Percentiles rank a stretch among this genome's conserved stretches.
Evolutionary conservation across 257 asterid genomes (phyloP).

Genomic region (Voacanga thouarsii): DNA sequence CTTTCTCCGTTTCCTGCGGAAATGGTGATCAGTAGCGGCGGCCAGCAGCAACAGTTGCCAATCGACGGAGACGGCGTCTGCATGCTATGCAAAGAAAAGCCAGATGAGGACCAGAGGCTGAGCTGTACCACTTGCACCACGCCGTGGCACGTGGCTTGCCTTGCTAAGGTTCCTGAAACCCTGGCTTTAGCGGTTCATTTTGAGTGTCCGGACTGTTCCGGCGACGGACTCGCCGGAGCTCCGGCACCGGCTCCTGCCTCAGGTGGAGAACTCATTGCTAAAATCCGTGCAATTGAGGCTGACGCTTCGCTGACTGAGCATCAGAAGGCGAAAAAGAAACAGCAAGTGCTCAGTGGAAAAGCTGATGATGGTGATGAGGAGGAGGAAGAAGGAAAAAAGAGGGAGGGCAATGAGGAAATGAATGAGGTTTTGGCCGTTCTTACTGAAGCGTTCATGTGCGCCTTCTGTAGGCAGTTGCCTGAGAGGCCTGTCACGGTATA

Average conservation of each 20-base stretch:
- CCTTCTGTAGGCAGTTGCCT: conserved; percentile 74
- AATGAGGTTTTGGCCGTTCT: conserved; percentile 49
- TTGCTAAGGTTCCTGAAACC: conserved; percentile 32
- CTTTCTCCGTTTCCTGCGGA: neutral
- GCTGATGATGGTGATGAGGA: neutral
- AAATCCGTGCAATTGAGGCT: conserved; percentile 60
- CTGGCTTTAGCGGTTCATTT: conserved; percentile 32
- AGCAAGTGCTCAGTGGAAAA: conserved; percentile 52
- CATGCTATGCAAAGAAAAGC: conserved; percentile 61
- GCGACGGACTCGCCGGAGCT: conserved; percentile 48
- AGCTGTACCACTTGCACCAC: conserved; percentile 63
- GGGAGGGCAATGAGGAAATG: conserved; percentile 26
- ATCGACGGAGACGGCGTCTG: conserved; percentile 67
- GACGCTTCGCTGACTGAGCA: conserved; percentile 54
- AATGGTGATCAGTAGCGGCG: conserved; percentile 10
- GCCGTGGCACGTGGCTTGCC: conserved; percentile 80
- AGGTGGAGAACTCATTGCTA: conserved; percentile 42
- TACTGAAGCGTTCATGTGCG: conserved; percentile 63
- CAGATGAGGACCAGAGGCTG: conserved; percentile 41
- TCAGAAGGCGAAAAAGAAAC: conserved; percentile 66
- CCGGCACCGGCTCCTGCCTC: conserved; percentile 39
- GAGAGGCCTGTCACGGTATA: conserved; percentile 85
- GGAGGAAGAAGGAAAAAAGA: conserved; percentile 2
- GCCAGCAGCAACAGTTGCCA: conserved; percentile 37
- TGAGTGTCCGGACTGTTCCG: conserved; percentile 78